Percentiles rank a stretch among this genome's conserved stretches.
Evolutionary conservation across 148 eudicot genomes (phyloP).

Genomic region (Arbutus unedo): DNA sequence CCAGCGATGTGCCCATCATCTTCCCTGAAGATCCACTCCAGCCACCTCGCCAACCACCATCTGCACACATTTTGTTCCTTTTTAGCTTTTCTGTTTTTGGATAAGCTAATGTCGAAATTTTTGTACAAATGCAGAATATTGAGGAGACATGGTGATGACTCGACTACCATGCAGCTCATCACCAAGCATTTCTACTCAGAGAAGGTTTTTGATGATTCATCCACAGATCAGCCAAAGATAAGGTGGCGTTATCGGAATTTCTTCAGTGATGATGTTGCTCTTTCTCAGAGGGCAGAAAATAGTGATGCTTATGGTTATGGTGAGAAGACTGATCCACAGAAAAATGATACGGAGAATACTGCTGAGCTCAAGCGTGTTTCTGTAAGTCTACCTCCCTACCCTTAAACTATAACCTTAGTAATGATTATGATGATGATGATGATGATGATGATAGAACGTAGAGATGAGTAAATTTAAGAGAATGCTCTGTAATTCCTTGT

Average conservation of each 20-base stretch:
- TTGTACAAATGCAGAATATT: slow-evolving; percentile 44
- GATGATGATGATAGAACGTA: background rate
- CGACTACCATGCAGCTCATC: slow-evolving; percentile 33
- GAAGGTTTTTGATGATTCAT: slow-evolving; percentile 56
- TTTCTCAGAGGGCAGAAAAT: slow-evolving; percentile 16
- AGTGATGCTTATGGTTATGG: background rate
- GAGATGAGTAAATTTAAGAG: background rate
- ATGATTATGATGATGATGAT: background rate
- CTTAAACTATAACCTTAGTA: background rate
- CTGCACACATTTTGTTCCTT: background rate
- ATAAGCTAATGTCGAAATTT: background rate
- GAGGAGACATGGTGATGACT: slow-evolving; percentile 41
- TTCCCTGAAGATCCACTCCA: background rate
- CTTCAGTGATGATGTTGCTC: slow-evolving; percentile 28
- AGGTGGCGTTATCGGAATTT: slow-evolving; percentile 45
- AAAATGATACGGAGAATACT: background rate
- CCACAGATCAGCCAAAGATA: slow-evolving; percentile 35
- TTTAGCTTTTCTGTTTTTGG: background rate
- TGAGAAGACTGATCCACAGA: slow-evolving; percentile 18
- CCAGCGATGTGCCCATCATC: background rate
- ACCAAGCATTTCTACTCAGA: slow-evolving; percentile 60
- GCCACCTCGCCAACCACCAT: background rate
- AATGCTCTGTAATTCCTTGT: background rate
- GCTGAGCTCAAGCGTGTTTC: background rate
- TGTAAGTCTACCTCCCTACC: background rate